These are phyloP conservation scores for Neofusicoccum sp. DNA, from an alignment of 2,329 filamentous ascomycete genomes.

Conservation along the genomic window DNA sequence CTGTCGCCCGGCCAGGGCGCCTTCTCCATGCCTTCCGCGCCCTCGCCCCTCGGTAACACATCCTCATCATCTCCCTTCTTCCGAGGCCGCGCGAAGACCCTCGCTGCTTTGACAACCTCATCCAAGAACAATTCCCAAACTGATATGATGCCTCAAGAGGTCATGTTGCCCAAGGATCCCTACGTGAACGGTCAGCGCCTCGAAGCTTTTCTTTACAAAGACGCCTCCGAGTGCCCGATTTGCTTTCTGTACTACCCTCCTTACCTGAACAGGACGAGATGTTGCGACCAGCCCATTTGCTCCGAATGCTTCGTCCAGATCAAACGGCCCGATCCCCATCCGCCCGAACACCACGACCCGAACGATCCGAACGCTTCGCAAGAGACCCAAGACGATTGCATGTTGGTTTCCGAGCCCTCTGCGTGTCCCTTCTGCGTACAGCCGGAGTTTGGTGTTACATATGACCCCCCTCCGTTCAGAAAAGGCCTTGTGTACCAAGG, in stretches of 20 bases:
- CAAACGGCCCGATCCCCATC: slow-evolving; percentile 87
- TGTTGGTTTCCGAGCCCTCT: slow-evolving; percentile 86
- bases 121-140: slow-evolving; percentile 70
- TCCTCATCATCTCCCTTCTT: slow-evolving; percentile 58
- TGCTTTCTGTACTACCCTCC: slow-evolving; percentile 96
- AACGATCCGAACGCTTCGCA: slow-evolving; percentile 41
- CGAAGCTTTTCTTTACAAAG: slow-evolving; percentile 91
- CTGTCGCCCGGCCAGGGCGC: slow-evolving; percentile 61
- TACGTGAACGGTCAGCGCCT: slow-evolving; percentile 93
- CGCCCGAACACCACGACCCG: slow-evolving; percentile 68
- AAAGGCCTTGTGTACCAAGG: slow-evolving; percentile 71
- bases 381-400: slow-evolving; percentile 52
- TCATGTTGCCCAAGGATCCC: slow-evolving; percentile 76
- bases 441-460: slow-evolving; percentile 94
- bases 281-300: slow-evolving; percentile 94
- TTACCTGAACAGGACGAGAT: slow-evolving; percentile 89
- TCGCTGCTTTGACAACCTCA: slow-evolving; percentile 77
- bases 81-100: slow-evolving; percentile 81
- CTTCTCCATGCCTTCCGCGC: slow-evolving; percentile 60
- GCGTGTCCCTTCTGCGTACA: slow-evolving; percentile 94
- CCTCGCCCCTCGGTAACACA: slow-evolving; percentile 50
- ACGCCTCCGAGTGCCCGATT: slow-evolving; percentile 87
- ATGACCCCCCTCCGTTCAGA: slow-evolving; percentile 83
- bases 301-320: slow-evolving; percentile 99
- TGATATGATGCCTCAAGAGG: slow-evolving; percentile 73